These are phyloP conservation scores for Ceratocystis lukuohia DNA, from an alignment of 2,329 filamentous ascomycete genomes.

Conservation along the genomic window DNA sequence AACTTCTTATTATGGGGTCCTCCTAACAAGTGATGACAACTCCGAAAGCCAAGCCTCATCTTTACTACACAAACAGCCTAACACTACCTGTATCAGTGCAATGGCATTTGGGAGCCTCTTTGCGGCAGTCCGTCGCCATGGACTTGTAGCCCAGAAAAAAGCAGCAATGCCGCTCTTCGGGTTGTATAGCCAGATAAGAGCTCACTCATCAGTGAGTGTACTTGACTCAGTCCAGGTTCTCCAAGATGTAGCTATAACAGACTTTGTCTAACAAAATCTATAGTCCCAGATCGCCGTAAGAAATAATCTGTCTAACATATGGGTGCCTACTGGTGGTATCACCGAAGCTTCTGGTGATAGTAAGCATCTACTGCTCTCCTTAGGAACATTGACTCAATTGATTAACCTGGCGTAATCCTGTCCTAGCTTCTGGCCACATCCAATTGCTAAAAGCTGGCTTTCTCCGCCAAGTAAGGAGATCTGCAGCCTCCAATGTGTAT, in stretches of 20 bases:
- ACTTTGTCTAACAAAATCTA: constrained; percentile 1
- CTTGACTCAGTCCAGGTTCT: background rate
- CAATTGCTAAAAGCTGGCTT: constrained; percentile 50
- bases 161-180: background rate
- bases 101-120: constrained; percentile 2
- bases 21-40: background rate
- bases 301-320: constrained; percentile 51
- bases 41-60: background rate
- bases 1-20: background rate
- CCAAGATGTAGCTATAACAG: background rate
- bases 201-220: constrained; percentile 16
- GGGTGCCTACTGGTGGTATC: constrained; percentile 63
- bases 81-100: background rate
- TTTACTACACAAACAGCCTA: background rate
- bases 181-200: constrained; percentile 9
- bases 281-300: constrained; percentile 13
- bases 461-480: constrained; percentile 48
- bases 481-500: constrained; percentile 1
- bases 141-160: background rate
- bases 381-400: background rate
- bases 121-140: background rate
- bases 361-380: constrained; percentile 23
- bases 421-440: constrained; percentile 17
- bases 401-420: background rate
- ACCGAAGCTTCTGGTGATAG: constrained; percentile 42